Conservation (phyloP, 495 filamentous ascomycete species). For the Penicillium desertorum region DNA sequence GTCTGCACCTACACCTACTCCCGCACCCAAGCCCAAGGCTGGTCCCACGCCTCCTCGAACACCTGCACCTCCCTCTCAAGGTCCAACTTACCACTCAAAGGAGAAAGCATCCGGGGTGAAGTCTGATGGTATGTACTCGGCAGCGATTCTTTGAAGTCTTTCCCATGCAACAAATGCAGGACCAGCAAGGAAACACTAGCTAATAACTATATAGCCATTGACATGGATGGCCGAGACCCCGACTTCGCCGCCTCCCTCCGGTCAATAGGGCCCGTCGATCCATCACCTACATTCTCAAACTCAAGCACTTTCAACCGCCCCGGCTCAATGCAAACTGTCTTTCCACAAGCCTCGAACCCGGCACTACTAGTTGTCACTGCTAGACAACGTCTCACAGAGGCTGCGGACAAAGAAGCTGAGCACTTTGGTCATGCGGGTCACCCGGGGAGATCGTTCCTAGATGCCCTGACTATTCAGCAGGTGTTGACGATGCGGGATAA, state of each 20-base stretch:
- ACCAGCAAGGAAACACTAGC: conserved; percentile 1
- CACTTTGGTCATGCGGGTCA: conserved; percentile 44
- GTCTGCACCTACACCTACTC: conserved; percentile 20
- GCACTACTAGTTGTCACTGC: conserved; percentile 52
- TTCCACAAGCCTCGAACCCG: conserved; percentile 52
- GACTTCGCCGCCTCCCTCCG: conserved; percentile 62
- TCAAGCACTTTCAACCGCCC: conserved; percentile 49
- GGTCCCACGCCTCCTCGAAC: conserved; percentile 33
- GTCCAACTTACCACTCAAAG: conserved; percentile 43
- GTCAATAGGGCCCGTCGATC: conserved; percentile 62
- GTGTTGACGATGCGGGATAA: conserved; percentile 60
- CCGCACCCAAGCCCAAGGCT: conserved; percentile 17
- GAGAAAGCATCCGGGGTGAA: conserved; percentile 37
- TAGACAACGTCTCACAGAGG: conserved; percentile 42
- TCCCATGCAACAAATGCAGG: neutral
- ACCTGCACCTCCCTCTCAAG: conserved; percentile 25
- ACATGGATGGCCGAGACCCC: conserved; percentile 65
- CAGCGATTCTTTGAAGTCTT: neutral
- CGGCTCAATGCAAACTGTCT: conserved; percentile 35
- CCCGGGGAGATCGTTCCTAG: conserved; percentile 54
- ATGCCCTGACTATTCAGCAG: conserved; percentile 60
- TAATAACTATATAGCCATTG: conserved; percentile 50
- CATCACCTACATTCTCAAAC: conserved; percentile 57
- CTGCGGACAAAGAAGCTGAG: conserved; percentile 53
- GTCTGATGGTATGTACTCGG: conserved; percentile 32